Conservation (phyloP, 1,284 basidiomycete genomes). For the Rhizoctonia solani region DNA sequence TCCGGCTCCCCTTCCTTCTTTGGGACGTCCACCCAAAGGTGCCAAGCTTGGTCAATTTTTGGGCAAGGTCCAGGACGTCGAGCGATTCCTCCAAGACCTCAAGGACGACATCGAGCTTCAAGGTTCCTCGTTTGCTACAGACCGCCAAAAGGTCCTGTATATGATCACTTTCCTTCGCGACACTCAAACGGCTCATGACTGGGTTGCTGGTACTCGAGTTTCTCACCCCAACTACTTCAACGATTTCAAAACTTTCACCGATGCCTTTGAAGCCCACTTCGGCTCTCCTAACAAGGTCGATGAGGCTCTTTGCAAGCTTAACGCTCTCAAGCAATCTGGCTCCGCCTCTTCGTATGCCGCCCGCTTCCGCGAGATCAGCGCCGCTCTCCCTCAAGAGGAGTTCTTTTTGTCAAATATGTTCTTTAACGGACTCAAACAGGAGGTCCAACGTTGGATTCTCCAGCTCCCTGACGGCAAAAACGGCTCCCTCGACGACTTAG, state of each 20-base stretch:
- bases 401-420: neutral
- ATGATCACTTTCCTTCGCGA: neutral
- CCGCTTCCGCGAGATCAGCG: neutral
- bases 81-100: neutral
- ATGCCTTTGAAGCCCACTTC: neutral
- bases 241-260: neutral
- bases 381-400: neutral
- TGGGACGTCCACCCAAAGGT: neutral
- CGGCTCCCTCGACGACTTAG: neutral
- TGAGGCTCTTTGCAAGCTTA: neutral
- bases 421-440: conserved; percentile 37
- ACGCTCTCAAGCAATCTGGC: neutral
- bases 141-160: neutral
- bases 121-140: neutral
- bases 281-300: neutral
- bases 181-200: neutral
- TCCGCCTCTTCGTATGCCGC: neutral
- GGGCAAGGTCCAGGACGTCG: neutral
- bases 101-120: neutral
- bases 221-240: neutral
- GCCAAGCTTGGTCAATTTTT: neutral
- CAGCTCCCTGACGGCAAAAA: neutral
- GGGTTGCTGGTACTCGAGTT: neutral
- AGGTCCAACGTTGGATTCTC: neutral
- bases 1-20: neutral